These are phyloP conservation scores for Aspergillus persii DNA, from an alignment of 2,329 filamentous ascomycete genomes.

Conservation along the genomic window DNA sequence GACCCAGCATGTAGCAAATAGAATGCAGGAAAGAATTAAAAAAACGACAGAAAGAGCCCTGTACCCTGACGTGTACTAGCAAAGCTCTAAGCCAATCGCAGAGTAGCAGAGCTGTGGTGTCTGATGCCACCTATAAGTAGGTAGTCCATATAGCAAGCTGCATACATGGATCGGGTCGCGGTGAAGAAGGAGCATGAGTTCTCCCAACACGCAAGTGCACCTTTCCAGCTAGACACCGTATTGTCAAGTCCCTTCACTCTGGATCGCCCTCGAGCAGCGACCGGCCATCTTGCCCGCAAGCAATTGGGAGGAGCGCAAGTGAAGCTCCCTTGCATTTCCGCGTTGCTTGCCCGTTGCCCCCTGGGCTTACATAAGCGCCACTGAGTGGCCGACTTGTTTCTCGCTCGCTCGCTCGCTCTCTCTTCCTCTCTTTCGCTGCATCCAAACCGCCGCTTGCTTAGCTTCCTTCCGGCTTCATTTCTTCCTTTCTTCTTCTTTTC, in stretches of 20 bases:
- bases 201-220: background rate
- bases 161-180: background rate
- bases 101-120: background rate
- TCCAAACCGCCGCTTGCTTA: constrained; percentile 12
- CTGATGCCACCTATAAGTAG: background rate
- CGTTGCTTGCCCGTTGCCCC: background rate
- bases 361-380: constrained; percentile 19
- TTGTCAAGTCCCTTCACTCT: background rate
- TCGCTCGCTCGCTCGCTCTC: constrained; percentile 7
- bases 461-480: constrained; percentile 19
- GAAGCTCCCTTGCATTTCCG: background rate
- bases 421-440: constrained; percentile 7
- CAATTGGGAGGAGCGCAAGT: background rate
- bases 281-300: background rate
- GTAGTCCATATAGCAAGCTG: background rate
- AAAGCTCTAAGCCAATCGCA: background rate
- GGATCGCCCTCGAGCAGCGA: background rate
- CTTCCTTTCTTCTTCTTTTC: constrained; percentile 19
- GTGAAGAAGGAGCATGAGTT: background rate
- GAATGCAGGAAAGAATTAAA: background rate
- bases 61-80: background rate
- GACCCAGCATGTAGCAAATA: background rate
- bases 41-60: background rate
- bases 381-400: constrained; percentile 4
- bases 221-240: background rate